phyloP scores from a whole-genome alignment of 2,329 filamentous ascomycete genomes.

The Alternaria sp. region DNA sequence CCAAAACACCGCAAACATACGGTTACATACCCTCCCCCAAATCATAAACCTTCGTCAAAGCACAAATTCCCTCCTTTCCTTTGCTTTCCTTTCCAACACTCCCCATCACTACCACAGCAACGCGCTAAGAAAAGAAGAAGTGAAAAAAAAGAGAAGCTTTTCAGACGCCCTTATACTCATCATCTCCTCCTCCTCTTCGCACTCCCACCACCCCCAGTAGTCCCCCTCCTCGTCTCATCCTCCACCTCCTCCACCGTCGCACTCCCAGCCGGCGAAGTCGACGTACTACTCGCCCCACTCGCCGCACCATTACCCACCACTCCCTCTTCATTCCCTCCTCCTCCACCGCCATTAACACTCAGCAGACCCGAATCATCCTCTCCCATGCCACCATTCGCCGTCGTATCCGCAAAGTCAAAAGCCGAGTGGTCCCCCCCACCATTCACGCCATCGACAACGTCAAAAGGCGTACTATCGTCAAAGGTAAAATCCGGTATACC shows the following conservation, averaged over 20 bases:
- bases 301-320: constrained; percentile 15
- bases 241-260: constrained; percentile 49
- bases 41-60: too few relatives aligned
- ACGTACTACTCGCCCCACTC: constrained; percentile 48
- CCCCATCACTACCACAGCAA: too few relatives aligned
- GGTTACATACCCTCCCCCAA: too few relatives aligned
- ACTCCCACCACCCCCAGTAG: constrained; percentile 26
- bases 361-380: background rate
- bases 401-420: background rate
- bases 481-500: constrained; percentile 9
- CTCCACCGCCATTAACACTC: background rate
- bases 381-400: constrained; percentile 10
- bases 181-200: too few relatives aligned
- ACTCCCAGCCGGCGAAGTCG: constrained; percentile 28
- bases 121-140: too few relatives aligned
- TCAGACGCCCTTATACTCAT: too few relatives aligned
- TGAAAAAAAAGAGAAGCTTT: too few relatives aligned
- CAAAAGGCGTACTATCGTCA: constrained; percentile 1
- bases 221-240: constrained; percentile 39
- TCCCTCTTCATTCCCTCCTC: too few relatives aligned
- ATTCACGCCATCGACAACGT: background rate
- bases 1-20: too few relatives aligned
- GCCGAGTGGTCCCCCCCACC: too few relatives aligned
- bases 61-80: too few relatives aligned
- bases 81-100: too few relatives aligned